Evolutionary conservation across 345 rosid species (phyloP).

Genomic region (Citrus hindsii): DNA sequence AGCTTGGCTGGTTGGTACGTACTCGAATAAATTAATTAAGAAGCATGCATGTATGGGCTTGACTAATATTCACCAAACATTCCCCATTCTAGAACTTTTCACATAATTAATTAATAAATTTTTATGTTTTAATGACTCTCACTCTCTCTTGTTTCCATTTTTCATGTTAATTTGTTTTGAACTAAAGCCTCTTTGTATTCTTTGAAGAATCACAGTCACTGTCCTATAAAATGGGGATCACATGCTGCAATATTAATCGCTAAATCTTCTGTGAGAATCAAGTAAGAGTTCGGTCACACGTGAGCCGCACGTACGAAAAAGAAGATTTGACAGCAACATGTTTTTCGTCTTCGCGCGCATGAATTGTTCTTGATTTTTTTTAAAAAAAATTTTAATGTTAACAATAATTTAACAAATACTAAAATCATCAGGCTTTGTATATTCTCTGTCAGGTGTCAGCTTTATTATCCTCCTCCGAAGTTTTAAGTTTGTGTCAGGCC

Average conservation of each 20-base stretch:
- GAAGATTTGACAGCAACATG: not conserved
- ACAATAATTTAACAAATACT: not conserved
- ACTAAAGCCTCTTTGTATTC: not conserved
- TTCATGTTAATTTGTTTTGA: not conserved
- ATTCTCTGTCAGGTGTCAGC: too few species aligned
- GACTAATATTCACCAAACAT: not conserved
- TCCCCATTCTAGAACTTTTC: not conserved
- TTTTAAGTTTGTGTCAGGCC: too few species aligned
- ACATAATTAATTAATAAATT: too few species aligned
- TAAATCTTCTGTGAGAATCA: not conserved
- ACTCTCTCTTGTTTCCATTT: not conserved
- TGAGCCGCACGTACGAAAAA: constrained; percentile 21
- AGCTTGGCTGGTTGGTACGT: not conserved
- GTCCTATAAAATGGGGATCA: constrained; percentile 24
- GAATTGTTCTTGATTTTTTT: not conserved
- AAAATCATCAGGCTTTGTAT: too few species aligned
- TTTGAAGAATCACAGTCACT: constrained; percentile 1
- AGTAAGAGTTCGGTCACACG: constrained; percentile 1
- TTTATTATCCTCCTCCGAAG: too few species aligned
- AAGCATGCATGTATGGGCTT: not conserved
- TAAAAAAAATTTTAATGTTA: not conserved
- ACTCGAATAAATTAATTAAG: not conserved
- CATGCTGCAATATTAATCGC: constrained; percentile 5
- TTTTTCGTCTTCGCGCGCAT: not conserved
- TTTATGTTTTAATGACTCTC: too few species aligned